Percentiles rank a stretch among this genome's conserved stretches.
Evolutionary conservation across 305 asterid species (phyloP).

Genomic region (Euphrasia arctica): DNA sequence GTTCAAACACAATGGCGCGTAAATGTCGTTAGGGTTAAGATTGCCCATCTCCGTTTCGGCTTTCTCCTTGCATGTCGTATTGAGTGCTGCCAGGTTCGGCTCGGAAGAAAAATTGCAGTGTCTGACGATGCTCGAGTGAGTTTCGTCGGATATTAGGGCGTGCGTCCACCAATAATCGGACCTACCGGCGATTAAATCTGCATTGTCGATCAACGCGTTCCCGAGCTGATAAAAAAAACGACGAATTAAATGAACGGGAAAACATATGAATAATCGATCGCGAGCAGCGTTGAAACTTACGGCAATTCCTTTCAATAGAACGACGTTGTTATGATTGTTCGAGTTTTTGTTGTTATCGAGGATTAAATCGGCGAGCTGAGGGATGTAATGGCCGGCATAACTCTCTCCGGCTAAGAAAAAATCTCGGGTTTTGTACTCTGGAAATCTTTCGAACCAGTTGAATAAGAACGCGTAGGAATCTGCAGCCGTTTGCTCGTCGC

Average conservation of each 20-base stretch:
- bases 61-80: slow-evolving; percentile 20
- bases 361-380: slow-evolving; percentile 56
- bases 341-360: slow-evolving; percentile 37
- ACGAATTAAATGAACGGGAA: too few relatives aligned
- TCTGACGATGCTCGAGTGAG: slow-evolving; percentile 28
- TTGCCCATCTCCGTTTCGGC: slow-evolving; percentile 19
- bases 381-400: slow-evolving; percentile 21
- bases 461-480: slow-evolving; percentile 55
- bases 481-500: slow-evolving; percentile 45
- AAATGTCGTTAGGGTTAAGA: slow-evolving; percentile 30
- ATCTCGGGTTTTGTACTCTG: slow-evolving; percentile 53
- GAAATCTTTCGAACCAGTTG: slow-evolving; percentile 62
- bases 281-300: slow-evolving; percentile 28
- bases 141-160: slow-evolving; percentile 53
- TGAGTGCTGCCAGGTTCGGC: background rate
- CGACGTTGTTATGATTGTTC: slow-evolving; percentile 27
- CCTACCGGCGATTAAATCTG: slow-evolving; percentile 34
- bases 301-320: slow-evolving; percentile 59
- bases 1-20: background rate
- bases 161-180: slow-evolving; percentile 45
- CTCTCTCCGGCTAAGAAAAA: slow-evolving; percentile 63
- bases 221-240: slow-evolving; percentile 41
- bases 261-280: too few relatives aligned
- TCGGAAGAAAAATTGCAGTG: slow-evolving; percentile 39
- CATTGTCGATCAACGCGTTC: slow-evolving; percentile 38